Evolutionary conservation across 2,329 filamentous ascomycete species (phyloP).

Genomic region (Pleurostoma richardsiae): DNA sequence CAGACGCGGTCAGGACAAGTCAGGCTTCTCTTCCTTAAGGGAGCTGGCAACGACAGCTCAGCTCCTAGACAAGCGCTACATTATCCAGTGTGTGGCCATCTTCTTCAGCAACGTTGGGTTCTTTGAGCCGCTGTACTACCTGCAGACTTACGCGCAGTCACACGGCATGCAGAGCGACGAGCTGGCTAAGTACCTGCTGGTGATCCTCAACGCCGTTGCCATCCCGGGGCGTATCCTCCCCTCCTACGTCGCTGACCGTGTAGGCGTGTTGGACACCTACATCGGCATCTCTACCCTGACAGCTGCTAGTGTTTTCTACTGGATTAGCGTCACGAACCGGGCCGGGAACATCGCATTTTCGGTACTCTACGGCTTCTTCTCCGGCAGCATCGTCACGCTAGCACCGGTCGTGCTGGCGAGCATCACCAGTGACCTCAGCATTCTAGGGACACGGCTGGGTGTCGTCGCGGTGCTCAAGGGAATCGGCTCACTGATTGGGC

Average conservation of each 20-base stretch:
- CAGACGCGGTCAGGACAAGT: background rate
- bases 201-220: constrained; percentile 45
- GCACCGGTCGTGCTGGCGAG: constrained; percentile 33
- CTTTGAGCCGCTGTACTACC: constrained; percentile 39
- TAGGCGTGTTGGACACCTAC: constrained; percentile 35
- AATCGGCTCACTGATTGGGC: constrained; percentile 26
- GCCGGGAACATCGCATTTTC: constrained; percentile 34
- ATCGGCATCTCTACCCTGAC: constrained; percentile 26
- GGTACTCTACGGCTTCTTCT: constrained; percentile 40
- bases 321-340: constrained; percentile 29
- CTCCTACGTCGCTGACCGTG: constrained; percentile 33
- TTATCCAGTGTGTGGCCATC: constrained; percentile 23
- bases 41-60: constrained; percentile 22
- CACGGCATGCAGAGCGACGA: constrained; percentile 20
- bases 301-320: constrained; percentile 29
- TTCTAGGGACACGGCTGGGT: constrained; percentile 38
- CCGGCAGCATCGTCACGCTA: constrained; percentile 36
- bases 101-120: constrained; percentile 27
- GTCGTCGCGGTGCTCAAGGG: constrained; percentile 31
- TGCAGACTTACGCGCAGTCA: constrained; percentile 35
- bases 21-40: constrained; percentile 5
- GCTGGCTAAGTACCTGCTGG: constrained; percentile 38
- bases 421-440: constrained; percentile 31
- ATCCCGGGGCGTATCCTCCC: constrained; percentile 43
- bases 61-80: constrained; percentile 22